A percentile compares a stretch with the other conserved stretches of the same genome.
phyloP scores from a whole-genome alignment of 2,329 filamentous ascomycete species.

The Epicoccum sorghinum region DNA sequence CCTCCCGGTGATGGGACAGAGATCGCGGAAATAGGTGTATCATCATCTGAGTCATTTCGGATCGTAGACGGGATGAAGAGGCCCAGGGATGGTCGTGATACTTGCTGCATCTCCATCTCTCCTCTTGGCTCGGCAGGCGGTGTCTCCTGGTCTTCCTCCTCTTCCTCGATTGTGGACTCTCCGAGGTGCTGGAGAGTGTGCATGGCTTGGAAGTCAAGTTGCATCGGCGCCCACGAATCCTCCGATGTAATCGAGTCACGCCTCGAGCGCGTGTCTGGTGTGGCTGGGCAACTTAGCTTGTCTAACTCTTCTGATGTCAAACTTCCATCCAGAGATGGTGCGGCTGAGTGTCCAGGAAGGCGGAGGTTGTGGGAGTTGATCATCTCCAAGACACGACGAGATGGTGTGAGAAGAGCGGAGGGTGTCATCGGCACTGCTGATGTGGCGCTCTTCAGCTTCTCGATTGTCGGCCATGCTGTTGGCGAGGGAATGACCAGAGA shows the following conservation, averaged over 20 bases:
- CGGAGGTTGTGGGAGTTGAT: constrained; percentile 65
- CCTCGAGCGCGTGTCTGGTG: constrained; percentile 65
- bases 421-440: constrained; percentile 57
- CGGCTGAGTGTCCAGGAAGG: constrained; percentile 76
- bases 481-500: constrained; percentile 65
- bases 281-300: constrained; percentile 80
- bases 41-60: constrained; percentile 46
- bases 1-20: constrained; percentile 91
- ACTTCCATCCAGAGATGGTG: constrained; percentile 89
- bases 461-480: constrained; percentile 62
- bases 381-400: constrained; percentile 74
- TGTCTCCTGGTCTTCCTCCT: constrained; percentile 29
- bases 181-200: constrained; percentile 77
- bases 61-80: constrained; percentile 33
- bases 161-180: constrained; percentile 38
- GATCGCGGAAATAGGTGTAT: constrained; percentile 75
- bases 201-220: constrained; percentile 78
- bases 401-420: constrained; percentile 71
- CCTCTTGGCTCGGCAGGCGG: constrained; percentile 56
- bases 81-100: constrained; percentile 57
- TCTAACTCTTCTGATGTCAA: constrained; percentile 87
- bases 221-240: constrained; percentile 66
- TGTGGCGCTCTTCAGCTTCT: constrained; percentile 60
- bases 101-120: constrained; percentile 71
- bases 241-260: constrained; percentile 53